These are phyloP conservation scores for Colletotrichum noveboracense DNA, from an alignment of 2,329 filamentous ascomycete species.

Conservation along the genomic window DNA sequence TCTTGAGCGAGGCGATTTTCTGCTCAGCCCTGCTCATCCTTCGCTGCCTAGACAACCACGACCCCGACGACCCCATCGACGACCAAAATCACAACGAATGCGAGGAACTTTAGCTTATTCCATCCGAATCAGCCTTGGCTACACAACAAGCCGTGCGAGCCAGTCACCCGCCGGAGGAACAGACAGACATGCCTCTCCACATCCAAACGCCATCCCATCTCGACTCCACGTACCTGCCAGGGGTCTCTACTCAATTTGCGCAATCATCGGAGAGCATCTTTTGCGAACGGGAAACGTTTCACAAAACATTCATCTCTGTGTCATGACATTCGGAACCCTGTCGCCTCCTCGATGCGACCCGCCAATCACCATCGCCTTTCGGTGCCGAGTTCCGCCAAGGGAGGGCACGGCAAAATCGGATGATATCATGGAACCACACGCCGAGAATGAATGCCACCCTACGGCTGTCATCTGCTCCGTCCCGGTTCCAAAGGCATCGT, in stretches of 20 bases:
- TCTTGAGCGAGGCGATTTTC: neutral
- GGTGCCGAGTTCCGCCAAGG: slow-evolving; percentile 20
- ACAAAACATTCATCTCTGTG: slow-evolving; percentile 20
- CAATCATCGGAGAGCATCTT: neutral
- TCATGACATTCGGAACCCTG: slow-evolving; percentile 2
- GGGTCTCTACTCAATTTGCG: neutral
- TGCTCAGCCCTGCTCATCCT: slow-evolving; percentile 2
- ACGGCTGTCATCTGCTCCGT: neutral
- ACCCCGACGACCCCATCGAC: neutral
- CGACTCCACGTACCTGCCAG: neutral
- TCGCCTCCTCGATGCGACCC: neutral
- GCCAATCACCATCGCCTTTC: slow-evolving; percentile 2
- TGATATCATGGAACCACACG: slow-evolving; percentile 18
- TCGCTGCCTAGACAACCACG: slow-evolving; percentile 14
- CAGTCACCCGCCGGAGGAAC: neutral
- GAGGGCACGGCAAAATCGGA: slow-evolving; percentile 9
- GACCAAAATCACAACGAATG: neutral
- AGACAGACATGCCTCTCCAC: neutral
- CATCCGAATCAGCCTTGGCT: slow-evolving; percentile 7
- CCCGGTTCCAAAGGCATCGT: neutral
- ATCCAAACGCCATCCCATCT: slow-evolving; percentile 3
- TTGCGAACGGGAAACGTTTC: slow-evolving; percentile 18
- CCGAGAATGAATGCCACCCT: slow-evolving; percentile 8
- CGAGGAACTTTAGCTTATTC: neutral
- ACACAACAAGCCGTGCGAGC: neutral